A percentile compares a stretch with the other conserved stretches of the same genome.
phyloP scores from a whole-genome alignment of 2,329 filamentous ascomycete species.

The Botrytis porri region DNA sequence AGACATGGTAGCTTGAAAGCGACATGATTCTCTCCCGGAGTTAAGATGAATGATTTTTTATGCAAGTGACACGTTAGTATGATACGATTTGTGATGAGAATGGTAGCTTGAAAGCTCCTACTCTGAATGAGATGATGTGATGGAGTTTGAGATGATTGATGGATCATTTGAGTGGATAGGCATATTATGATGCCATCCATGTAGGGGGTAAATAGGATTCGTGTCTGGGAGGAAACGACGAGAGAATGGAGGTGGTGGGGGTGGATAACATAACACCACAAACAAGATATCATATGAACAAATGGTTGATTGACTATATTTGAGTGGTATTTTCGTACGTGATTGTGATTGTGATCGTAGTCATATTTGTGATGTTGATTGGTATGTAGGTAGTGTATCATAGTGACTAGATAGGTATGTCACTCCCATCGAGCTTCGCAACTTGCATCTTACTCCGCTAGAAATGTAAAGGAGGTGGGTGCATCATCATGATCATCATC shows the following conservation, averaged over 20 bases:
- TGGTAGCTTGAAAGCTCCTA: conserved; percentile 39
- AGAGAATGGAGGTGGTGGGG: neutral
- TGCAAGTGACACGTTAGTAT: conserved; percentile 8
- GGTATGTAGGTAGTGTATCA: neutral
- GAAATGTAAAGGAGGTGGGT: neutral
- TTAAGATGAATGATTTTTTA: conserved; percentile 9
- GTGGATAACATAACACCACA: conserved; percentile 8
- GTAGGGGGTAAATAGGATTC: neutral
- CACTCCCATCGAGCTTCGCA: neutral
- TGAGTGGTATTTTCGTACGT: too few species aligned
- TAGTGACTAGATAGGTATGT: neutral
- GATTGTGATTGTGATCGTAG: too few species aligned
- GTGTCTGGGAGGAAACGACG: neutral
- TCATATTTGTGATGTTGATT: neutral
- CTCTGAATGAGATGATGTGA: conserved; percentile 23
- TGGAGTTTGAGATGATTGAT: conserved; percentile 9
- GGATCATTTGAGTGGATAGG: neutral
- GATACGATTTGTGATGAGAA: conserved; percentile 28
- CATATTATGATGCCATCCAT: neutral
- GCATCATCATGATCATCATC: neutral
- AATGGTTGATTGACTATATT: conserved; percentile 2
- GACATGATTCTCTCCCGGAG: conserved; percentile 30
- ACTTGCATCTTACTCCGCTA: neutral
- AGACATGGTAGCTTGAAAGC: conserved; percentile 41
- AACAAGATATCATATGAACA: conserved; percentile 10